Conservation (phyloP, 208 protist species). For the Willaertia magna region DNA sequence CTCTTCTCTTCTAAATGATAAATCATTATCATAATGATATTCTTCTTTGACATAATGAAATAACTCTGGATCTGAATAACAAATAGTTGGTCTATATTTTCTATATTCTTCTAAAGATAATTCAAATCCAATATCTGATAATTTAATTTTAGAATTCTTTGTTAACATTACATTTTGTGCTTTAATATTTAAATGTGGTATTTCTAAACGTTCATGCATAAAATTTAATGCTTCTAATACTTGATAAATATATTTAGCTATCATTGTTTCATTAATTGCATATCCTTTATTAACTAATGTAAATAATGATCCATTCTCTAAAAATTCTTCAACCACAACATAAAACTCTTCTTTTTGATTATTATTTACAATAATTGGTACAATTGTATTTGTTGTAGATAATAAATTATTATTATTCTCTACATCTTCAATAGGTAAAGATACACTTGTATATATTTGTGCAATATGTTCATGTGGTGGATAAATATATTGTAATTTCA, state of each 20-base stretch:
- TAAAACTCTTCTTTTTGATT: not conserved
- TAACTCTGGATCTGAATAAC: not conserved
- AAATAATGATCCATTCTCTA: not conserved
- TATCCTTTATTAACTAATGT: not conserved
- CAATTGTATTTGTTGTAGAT: no score
- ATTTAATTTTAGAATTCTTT: not conserved
- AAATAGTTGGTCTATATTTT: not conserved
- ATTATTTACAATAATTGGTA: no score
- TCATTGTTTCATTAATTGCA: not conserved
- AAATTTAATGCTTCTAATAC: not conserved
- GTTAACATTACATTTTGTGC: not conserved
- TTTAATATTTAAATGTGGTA: not conserved
- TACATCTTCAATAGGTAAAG: not conserved
- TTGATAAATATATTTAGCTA: not conserved
- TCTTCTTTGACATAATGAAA: no score
- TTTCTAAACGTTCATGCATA: not conserved
- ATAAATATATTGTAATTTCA: not conserved
- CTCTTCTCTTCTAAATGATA: no score
- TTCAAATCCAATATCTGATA: not conserved
- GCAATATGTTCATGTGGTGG: not conserved
- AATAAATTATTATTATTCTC: not conserved
- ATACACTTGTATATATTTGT: not conserved
- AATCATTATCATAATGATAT: no score
- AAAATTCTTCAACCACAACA: not conserved
- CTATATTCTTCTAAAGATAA: not conserved